Conservation (phyloP, 192 early-diverging fungal species). For the Coemansia aciculifera region DNA sequence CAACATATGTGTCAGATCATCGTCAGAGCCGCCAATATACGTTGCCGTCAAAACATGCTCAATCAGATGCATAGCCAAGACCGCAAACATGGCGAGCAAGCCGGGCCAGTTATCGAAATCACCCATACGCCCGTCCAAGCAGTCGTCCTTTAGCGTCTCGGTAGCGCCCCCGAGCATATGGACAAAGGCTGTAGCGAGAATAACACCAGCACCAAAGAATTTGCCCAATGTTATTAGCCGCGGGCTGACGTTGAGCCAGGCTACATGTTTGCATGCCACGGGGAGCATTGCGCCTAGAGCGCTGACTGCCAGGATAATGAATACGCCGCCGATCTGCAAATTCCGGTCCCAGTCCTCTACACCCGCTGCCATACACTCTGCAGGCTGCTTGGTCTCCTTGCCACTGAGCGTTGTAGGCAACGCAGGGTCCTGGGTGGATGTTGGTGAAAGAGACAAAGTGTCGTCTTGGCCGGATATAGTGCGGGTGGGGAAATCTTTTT, state of each 20-base stretch:
- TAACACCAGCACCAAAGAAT: conserved; percentile 69
- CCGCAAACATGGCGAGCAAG: conserved; percentile 64
- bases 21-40: neutral
- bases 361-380: conserved; percentile 33
- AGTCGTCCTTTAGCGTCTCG: conserved; percentile 57
- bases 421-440: neutral
- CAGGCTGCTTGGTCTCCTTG: neutral
- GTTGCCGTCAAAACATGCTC: conserved; percentile 56
- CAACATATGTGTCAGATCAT: neutral
- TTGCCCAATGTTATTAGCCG: conserved; percentile 47
- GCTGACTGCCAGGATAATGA: conserved; percentile 60
- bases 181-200: conserved; percentile 74
- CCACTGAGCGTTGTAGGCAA: neutral
- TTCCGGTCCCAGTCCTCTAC: conserved; percentile 48
- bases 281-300: conserved; percentile 59
- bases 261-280: conserved; percentile 41
- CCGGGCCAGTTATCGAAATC: conserved; percentile 59
- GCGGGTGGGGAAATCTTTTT: neutral
- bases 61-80: conserved; percentile 66
- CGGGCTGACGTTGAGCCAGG: conserved; percentile 33
- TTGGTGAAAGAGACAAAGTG: neutral
- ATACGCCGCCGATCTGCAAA: conserved; percentile 58
- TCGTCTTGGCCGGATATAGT: neutral
- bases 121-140: conserved; percentile 57
- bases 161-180: conserved; percentile 71